Conservation (phyloP, 148 eudicot genomes). For the Fagopyrum homotropicum region DNA sequence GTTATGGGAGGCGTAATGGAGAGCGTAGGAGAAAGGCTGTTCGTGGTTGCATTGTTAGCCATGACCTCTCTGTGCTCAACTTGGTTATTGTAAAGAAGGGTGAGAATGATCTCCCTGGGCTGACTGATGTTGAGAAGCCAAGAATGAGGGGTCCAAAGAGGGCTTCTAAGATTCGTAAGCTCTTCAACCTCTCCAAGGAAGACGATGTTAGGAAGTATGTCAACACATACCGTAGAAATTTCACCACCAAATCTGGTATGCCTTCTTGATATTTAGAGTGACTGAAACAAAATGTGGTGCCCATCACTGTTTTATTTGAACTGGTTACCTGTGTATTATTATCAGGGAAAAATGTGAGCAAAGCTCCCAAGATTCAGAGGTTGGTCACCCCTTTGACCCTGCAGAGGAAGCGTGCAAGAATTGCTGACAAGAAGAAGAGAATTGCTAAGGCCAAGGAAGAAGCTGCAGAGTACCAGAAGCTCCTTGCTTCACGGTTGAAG, state of each 20-base stretch:
- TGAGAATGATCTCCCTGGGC: slow-evolving; percentile 78
- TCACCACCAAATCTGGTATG: slow-evolving; percentile 60
- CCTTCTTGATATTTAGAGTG: neutral
- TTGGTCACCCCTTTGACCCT: slow-evolving; percentile 78
- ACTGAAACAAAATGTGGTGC: neutral
- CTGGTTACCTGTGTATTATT: neutral
- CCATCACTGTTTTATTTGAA: no score
- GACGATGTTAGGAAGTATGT: slow-evolving; percentile 93
- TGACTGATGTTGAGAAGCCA: slow-evolving; percentile 80
- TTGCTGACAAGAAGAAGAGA: slow-evolving; percentile 80
- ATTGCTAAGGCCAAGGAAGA: slow-evolving; percentile 46
- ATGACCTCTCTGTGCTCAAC: slow-evolving; percentile 72
- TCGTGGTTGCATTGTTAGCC: slow-evolving; percentile 88
- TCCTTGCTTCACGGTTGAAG: slow-evolving; percentile 37
- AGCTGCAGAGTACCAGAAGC: slow-evolving; percentile 52
- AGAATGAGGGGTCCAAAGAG: slow-evolving; percentile 98
- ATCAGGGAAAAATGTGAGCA: slow-evolving; percentile 69
- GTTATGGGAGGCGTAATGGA: slow-evolving; percentile 71
- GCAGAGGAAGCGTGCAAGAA: slow-evolving; percentile 86
- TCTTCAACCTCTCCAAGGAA: slow-evolving; percentile 77
- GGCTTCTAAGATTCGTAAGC: slow-evolving; percentile 87
- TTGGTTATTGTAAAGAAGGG: slow-evolving; percentile 89
- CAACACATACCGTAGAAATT: slow-evolving; percentile 74
- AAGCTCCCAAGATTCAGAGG: slow-evolving; percentile 88
- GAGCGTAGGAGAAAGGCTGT: slow-evolving; percentile 86